These are phyloP conservation scores for Macaranga tanarius DNA, from an alignment of 441 rosid species.

Conservation along the genomic window DNA sequence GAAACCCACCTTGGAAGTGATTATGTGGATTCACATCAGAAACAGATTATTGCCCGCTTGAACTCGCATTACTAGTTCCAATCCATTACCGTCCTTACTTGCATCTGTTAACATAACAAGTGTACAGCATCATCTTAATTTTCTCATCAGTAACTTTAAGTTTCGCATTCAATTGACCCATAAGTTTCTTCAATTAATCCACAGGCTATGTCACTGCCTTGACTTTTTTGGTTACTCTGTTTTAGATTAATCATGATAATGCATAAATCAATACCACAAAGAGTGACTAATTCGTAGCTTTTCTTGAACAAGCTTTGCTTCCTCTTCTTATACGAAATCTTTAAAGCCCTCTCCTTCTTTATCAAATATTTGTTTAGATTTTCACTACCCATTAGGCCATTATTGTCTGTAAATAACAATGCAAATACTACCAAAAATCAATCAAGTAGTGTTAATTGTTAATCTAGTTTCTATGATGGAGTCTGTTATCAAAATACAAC, in stretches of 20 bases:
- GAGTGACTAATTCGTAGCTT: not conserved
- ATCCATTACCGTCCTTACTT: not conserved
- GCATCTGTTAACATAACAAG: not conserved
- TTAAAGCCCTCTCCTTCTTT: not conserved
- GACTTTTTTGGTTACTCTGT: not conserved
- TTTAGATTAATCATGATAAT: not conserved
- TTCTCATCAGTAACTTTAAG: not conserved
- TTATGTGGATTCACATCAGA: no score
- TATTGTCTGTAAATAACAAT: no score
- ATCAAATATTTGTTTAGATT: not conserved
- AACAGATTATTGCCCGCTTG: not conserved
- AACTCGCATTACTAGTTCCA: not conserved
- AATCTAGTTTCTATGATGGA: no score
- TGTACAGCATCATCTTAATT: not conserved
- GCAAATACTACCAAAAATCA: no score
- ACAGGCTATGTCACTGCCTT: conserved; percentile 1
- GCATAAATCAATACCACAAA: conserved; percentile 4
- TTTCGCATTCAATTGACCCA: not conserved
- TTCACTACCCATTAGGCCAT: not conserved
- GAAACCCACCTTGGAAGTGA: not conserved
- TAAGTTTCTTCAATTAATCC: not conserved
- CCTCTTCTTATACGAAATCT: not conserved
- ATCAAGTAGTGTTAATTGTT: no score
- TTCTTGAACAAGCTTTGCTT: not conserved
- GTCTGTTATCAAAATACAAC: no score